Base-by-base conservation (phyloP, 768 basidiomycete species). In the Tubosaeta brunneosetosa region DNA sequence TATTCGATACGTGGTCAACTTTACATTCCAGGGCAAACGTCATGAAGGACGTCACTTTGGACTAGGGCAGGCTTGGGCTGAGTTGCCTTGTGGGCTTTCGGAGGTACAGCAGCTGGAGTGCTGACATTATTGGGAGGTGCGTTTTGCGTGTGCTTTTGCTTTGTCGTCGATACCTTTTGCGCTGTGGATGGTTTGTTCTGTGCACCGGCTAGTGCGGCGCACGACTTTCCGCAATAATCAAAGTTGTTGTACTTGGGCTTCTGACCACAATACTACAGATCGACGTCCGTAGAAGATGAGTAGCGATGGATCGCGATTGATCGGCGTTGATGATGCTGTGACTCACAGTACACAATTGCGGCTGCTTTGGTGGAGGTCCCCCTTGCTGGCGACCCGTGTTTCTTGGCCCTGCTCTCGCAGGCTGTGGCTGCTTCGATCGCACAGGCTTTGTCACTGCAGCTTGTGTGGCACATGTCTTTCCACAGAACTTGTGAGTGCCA, bases 161-260 rank as follows among this genome's bases (percentile, higher is more conserved):
- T 69, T 22, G 54, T 49, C 22, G 53, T 36, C 8, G 59, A 5
- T 26, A 29, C 40, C 42, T 48, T 53, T 36, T 67, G 59, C 2
- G 47, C 29, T 40, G 53, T 33, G 12, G 57, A 42, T 48, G 47
- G 63, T 48, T 57, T 64, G 38, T 45, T 41, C 32, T 54, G 67
- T 12, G 37, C 48, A 11, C 68, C 61, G 29, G 81, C 82, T n/a
- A 71, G 59, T 1, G 76, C 69, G 10, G 82, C 83, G 62, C 85
- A 85, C 37, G 76, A 78, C 74, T 82, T 84, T 42, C 83, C 78
- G 53, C 85, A 86, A 63, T 75, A 85, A 49, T 84, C 78, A 60
- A 79, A 81, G 57, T 73, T 73, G 51, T 72, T 77, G 69, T 76
- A 81, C 66, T 82, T 86, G 11, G 82, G 80, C 56, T 80, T 83